A percentile compares a stretch with the other conserved stretches of the same genome.
phyloP scores from a whole-genome alignment of 2,329 filamentous ascomycete genomes.

The Microcera coccophila region DNA sequence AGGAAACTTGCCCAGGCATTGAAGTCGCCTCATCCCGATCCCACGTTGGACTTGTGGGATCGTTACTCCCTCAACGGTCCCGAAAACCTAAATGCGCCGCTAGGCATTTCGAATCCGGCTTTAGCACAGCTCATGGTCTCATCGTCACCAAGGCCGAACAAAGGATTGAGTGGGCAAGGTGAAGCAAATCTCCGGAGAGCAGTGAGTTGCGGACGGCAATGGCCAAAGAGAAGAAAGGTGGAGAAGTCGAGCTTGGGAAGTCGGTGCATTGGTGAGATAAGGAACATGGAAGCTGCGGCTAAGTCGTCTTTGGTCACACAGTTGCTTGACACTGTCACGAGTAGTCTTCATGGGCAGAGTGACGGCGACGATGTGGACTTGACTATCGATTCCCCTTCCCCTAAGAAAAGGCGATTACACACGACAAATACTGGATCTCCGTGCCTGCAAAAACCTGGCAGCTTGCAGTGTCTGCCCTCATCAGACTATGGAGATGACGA shows the following conservation, averaged over 20 bases:
- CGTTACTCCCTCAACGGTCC: slow-evolving; percentile 56
- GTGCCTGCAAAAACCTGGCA: slow-evolving; percentile 7
- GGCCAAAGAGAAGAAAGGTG: slow-evolving; percentile 65
- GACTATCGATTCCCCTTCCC: slow-evolving; percentile 41
- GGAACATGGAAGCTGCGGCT: slow-evolving; percentile 46
- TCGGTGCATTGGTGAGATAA: slow-evolving; percentile 30
- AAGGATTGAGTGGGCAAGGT: slow-evolving; percentile 38
- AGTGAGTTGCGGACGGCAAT: slow-evolving; percentile 65
- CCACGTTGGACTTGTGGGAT: slow-evolving; percentile 73
- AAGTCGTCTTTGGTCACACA: slow-evolving; percentile 58
- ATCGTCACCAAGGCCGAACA: slow-evolving; percentile 62
- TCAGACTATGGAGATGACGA: slow-evolving; percentile 56
- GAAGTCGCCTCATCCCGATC: slow-evolving; percentile 66
- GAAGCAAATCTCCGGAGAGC: slow-evolving; percentile 54
- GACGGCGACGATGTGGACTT: slow-evolving; percentile 30
- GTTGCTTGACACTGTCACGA: slow-evolving; percentile 62
- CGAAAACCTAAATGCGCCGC: slow-evolving; percentile 41
- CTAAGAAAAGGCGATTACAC: slow-evolving; percentile 35
- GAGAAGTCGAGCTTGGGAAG: slow-evolving; percentile 44
- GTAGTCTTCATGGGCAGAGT: slow-evolving; percentile 46
- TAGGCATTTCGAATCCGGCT: slow-evolving; percentile 50
- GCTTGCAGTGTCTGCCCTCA: slow-evolving; percentile 8
- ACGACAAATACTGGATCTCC: slow-evolving; percentile 24
- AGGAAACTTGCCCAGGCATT: slow-evolving; percentile 56
- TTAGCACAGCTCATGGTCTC: slow-evolving; percentile 65